These are phyloP conservation scores for Colletotrichum caudatum DNA, from an alignment of 2,329 filamentous ascomycete genomes.

Conservation along the genomic window DNA sequence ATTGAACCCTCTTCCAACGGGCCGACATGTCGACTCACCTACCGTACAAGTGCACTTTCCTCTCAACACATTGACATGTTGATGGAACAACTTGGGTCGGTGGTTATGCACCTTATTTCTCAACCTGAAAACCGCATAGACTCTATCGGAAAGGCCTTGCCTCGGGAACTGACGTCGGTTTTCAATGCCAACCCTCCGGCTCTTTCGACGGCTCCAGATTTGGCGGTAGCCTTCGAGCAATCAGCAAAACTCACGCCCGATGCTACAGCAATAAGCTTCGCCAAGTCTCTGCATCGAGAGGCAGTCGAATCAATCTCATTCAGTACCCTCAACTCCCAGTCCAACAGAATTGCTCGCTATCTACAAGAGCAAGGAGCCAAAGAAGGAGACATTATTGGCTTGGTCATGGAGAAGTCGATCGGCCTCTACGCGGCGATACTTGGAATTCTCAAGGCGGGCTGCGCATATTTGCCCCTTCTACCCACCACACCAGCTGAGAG, in stretches of 20 bases:
- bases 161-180: conserved; percentile 57
- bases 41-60: conserved; percentile 63
- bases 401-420: conserved; percentile 82
- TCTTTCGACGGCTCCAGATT: conserved; percentile 54
- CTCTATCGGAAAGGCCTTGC: conserved; percentile 47
- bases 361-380: conserved; percentile 61
- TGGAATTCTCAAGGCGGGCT: conserved; percentile 79
- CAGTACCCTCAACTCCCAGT: conserved; percentile 67
- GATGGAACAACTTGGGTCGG: conserved; percentile 69
- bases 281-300: conserved; percentile 57
- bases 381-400: conserved; percentile 72
- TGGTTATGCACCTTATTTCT: conserved; percentile 53
- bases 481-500: conserved; percentile 76
- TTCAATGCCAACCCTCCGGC: conserved; percentile 57
- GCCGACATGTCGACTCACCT: conserved; percentile 61
- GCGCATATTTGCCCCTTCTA: conserved; percentile 83
- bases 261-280: conserved; percentile 74
- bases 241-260: conserved; percentile 62
- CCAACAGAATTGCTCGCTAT: conserved; percentile 67
- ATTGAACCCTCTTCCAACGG: conserved; percentile 70
- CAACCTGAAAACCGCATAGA: conserved; percentile 17
- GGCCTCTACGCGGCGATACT: conserved; percentile 80
- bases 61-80: conserved; percentile 67
- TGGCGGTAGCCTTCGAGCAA: conserved; percentile 67
- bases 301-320: conserved; percentile 69